Base-by-base conservation (phyloP, 106 monocot species). In the Gastrodia elata region DNA sequence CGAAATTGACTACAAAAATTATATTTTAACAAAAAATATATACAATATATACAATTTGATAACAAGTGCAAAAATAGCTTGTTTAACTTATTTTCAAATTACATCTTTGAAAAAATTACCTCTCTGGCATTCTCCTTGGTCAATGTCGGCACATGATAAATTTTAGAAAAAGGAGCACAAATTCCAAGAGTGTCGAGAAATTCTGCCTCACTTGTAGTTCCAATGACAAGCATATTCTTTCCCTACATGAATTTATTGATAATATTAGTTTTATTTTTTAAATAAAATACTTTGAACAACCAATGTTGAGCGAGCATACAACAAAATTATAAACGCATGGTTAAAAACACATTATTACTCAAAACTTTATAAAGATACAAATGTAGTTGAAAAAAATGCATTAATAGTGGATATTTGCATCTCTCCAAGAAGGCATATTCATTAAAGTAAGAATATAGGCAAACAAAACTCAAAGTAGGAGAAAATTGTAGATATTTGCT, bases 151-250 rank as follows among this genome's bases (percentile, higher is more conserved):
- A 98, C 90, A 78, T 84, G 84, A 77, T 98, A 84, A 33, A 84
- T 79, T 28, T 93, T 88, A 43, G 97, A 88, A 73, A 98, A 98
- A 64, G 90, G 85, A 83, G 84, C 83, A 55, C 88, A 82, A 49
- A 98, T 88, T 67, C 93, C 97, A 80, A 93, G 84, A 34, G 97
- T 93, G 32, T 91, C 97, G 27, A 98, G 78, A 83, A 98, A 90
- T 13, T 78, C 88, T n/a, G 78, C 84, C 67, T 93, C 90, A 82
- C 97, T 90, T 61, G 93, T 98, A 72, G 97, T 93, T 75, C 97
- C 93, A 76, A 93, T 83, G 40, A 98, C 87, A 68, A 98, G 76
- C 84, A 98, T 78, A 37, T 85, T 98, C 73, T 98, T 98, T 9
- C 97, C 97, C 97, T 98, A 82, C 13, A 83, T 75, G 68, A n/a